Percentiles rank a stretch among this genome's conserved stretches.
These are phyloP conservation scores for Globisporangium rhizosaccharum DNA, from an alignment of 352 stramenopile species.

Conservation along the genomic window DNA sequence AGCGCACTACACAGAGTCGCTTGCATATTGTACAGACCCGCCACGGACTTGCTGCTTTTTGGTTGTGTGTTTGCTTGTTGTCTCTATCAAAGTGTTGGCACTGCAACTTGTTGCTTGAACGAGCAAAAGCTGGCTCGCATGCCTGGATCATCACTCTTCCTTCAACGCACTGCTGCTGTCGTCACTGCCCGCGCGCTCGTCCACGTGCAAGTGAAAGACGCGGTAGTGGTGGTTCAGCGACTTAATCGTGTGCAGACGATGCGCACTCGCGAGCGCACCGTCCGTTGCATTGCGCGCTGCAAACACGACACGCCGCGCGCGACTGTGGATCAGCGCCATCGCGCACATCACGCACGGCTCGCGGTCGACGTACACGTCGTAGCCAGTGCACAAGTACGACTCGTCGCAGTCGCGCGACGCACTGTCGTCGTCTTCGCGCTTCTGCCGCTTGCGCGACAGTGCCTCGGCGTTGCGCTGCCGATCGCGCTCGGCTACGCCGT, in stretches of 20 bases:
- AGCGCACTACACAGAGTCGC: not conserved
- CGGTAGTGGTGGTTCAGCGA: conserved; percentile 88
- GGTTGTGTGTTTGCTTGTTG: not conserved
- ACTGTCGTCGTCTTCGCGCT: conserved; percentile 8
- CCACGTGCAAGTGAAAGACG: conserved; percentile 53
- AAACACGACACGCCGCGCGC: conserved; percentile 77
- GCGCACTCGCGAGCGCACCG: conserved; percentile 57
- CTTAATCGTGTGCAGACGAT: conserved; percentile 76
- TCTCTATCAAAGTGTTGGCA: not conserved
- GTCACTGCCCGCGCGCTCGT: no score
- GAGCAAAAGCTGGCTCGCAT: not conserved
- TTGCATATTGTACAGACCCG: not conserved
- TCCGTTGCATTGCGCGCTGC: conserved; percentile 36
- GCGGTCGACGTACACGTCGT: conserved; percentile 80
- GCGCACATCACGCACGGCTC: conserved; percentile 88
- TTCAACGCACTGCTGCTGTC: not conserved
- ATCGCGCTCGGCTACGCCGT: conserved; percentile 58
- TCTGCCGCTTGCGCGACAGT: conserved; percentile 29
- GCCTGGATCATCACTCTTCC: not conserved
- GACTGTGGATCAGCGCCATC: conserved; percentile 88
- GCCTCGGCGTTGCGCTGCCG: conserved; percentile 25
- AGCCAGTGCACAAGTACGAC: conserved; percentile 87
- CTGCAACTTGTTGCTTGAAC: no score
- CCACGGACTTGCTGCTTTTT: not conserved
- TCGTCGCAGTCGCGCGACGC: conserved; percentile 11